These are phyloP conservation scores for Aspergillus sergii DNA, from an alignment of 2,329 filamentous ascomycete genomes.

Conservation along the genomic window DNA sequence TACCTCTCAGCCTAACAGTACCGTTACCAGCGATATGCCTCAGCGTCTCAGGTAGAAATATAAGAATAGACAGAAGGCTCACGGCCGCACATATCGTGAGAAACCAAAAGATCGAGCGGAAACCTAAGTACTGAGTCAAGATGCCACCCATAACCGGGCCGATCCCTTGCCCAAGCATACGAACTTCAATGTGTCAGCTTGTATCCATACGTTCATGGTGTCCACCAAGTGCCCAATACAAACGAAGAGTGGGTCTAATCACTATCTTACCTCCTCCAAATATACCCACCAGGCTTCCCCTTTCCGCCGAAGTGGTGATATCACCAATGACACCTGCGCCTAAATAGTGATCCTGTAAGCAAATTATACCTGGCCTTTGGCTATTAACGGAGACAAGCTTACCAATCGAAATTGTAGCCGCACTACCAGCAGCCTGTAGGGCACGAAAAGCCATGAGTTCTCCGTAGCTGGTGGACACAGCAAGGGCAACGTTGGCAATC, in stretches of 20 bases:
- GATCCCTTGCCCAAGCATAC: conserved; percentile 49
- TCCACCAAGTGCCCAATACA: not conserved
- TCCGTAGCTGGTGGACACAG: conserved; percentile 18
- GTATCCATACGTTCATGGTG: not conserved
- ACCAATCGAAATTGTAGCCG: conserved; percentile 22
- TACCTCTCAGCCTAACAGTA: conserved; percentile 39
- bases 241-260: not conserved
- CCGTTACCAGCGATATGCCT: conserved; percentile 45
- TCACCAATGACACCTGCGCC: conserved; percentile 45
- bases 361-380: not conserved
- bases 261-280: not conserved
- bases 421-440: conserved; percentile 11
- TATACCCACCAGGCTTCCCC: conserved; percentile 42
- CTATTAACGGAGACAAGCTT: not conserved
- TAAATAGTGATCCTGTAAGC: not conserved
- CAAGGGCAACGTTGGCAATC: conserved; percentile 50
- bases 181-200: conserved; percentile 30
- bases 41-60: conserved; percentile 47
- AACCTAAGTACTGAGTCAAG: conserved; percentile 38
- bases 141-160: conserved; percentile 49
- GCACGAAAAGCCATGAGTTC: conserved; percentile 13
- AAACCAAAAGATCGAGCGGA: conserved; percentile 46
- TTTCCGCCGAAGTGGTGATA: conserved; percentile 40
- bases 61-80: conserved; percentile 40
- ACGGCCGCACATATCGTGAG: conserved; percentile 41